These are phyloP conservation scores for Tylopilus cervinicoccineus DNA, from an alignment of 768 basidiomycete genomes.

Conservation along the genomic window DNA sequence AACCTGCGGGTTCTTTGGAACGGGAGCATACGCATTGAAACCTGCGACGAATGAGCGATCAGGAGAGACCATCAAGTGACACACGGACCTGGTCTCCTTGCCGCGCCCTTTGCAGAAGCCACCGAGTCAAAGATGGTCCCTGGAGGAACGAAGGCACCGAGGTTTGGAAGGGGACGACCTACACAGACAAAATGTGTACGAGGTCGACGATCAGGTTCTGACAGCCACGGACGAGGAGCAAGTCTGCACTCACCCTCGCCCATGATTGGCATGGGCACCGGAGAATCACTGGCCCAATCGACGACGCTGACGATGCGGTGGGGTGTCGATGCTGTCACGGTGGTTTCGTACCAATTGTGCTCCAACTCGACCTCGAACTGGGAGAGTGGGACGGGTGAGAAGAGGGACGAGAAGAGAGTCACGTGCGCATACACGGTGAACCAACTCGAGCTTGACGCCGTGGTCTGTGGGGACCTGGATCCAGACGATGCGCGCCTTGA, in stretches of 20 bases:
- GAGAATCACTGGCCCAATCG: conserved; percentile 90
- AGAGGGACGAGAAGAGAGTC: too few species aligned
- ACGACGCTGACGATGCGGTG: conserved; percentile 84
- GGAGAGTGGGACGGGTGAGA: conserved; percentile 1
- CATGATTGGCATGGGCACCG: conserved; percentile 30
- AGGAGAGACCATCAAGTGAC: background rate
- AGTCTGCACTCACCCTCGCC: conserved; percentile 15
- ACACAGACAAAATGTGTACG: background rate
- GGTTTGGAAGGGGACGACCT: conserved; percentile 22
- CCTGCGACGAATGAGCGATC: conserved; percentile 1
- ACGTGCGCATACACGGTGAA: conserved; percentile 40
- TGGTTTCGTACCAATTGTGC: conserved; percentile 95
- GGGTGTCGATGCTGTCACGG: conserved; percentile 69
- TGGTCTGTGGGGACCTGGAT: conserved; percentile 71
- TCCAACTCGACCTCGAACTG: conserved; percentile 90
- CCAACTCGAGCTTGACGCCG: conserved; percentile 65
- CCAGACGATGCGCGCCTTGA: conserved; percentile 77
- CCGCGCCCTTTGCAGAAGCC: background rate
- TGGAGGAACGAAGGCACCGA: conserved; percentile 24
- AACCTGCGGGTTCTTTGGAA: conserved; percentile 6
- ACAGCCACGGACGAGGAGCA: background rate
- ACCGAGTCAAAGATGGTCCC: conserved; percentile 18
- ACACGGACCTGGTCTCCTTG: conserved; percentile 10
- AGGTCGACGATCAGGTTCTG: conserved; percentile 5
- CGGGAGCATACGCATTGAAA: conserved; percentile 6